Base-by-base conservation (phyloP, 2,329 filamentous ascomycete species). In the Elsinoe perseae region DNA sequence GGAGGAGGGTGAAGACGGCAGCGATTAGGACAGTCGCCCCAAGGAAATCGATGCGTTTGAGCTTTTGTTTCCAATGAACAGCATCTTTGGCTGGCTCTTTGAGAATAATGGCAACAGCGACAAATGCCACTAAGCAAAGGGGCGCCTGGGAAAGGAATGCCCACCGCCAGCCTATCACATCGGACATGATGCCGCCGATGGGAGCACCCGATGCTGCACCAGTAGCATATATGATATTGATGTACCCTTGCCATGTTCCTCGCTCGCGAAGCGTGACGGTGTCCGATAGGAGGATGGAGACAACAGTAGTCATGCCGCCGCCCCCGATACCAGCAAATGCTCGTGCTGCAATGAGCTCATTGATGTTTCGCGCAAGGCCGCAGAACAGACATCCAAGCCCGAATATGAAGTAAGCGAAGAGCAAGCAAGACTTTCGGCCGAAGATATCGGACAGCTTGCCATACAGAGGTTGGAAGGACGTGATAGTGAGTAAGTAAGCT, bases 161-260 rank as follows among this genome's bases (percentile, higher is more conserved):
- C 84, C 85, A 89, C 61, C 87, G 75, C 87, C 87, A 90, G 30
- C 86, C 85, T 53, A 90, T 77, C 3, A 77, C 80, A 67, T 90
- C 86, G 0, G 85, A 81, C n/a, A 90, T 68, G 5, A 87, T 67
- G 2, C 87, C 87, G 14, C 80, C 87, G 0, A 92, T 61, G 0
- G 87, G 85, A 3, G 83, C 86, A 2, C 87, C 87, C 4, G 78
- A 75, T 4, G 82, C 80, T 2, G 85, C 79, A n/a, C 86, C 87
- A 16, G 76, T 70, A 0, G 85, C 84, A 63, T 80, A 89, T 50
- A 89, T 77, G 60, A 90, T 79, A 67, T 90, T 91, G 64, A 89
- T 75, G 59, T 83, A 75, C 5, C 86, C 86, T 68, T 90, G 87
- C 83, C 84, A 91, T 8, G 84, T 75, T 1, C 86, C 87, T 56